Evolutionary conservation across 495 filamentous ascomycete species (phyloP).

Genomic region (Lophiostoma macrostomum): DNA sequence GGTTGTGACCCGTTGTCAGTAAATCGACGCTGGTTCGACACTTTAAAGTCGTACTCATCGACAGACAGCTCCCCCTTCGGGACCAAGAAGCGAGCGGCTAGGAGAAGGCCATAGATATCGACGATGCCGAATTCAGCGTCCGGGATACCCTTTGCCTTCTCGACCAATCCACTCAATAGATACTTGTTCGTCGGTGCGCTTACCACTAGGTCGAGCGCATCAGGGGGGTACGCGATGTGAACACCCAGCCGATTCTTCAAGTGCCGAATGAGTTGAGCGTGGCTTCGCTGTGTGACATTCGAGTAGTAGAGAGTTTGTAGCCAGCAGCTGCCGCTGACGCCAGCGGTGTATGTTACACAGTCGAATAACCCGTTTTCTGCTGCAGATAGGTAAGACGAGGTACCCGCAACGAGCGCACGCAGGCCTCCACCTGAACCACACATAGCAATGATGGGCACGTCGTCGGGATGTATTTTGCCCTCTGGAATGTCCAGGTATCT

Average conservation of each 20-base stretch:
- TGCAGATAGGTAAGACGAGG: constrained; percentile 76
- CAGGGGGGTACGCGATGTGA: constrained; percentile 89
- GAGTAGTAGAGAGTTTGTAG: constrained; percentile 86
- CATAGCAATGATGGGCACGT: constrained; percentile 88
- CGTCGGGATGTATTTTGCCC: constrained; percentile 80
- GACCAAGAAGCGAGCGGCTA: constrained; percentile 79
- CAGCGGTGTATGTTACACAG: constrained; percentile 89
- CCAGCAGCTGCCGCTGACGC: constrained; percentile 95
- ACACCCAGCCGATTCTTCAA: constrained; percentile 78
- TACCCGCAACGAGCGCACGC: constrained; percentile 82
- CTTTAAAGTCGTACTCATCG: constrained; percentile 73
- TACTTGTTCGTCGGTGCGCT: constrained; percentile 88
- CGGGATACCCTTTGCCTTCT: constrained; percentile 81
- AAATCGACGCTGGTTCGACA: constrained; percentile 76
- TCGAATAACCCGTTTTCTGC: constrained; percentile 85
- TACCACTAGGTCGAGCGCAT: constrained; percentile 70
- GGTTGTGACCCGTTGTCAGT: constrained; percentile 74
- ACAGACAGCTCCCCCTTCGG: constrained; percentile 79
- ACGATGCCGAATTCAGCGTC: constrained; percentile 83
- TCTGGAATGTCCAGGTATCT: constrained; percentile 75
- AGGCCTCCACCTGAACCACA: constrained; percentile 91
- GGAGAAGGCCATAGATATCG: constrained; percentile 82
- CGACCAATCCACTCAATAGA: constrained; percentile 80
- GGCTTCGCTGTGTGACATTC: constrained; percentile 63
- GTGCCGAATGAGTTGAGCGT: constrained; percentile 71